These are phyloP conservation scores for Coemansia sp. DNA, from an alignment of 192 early-diverging fungal genomes.

Conservation along the genomic window DNA sequence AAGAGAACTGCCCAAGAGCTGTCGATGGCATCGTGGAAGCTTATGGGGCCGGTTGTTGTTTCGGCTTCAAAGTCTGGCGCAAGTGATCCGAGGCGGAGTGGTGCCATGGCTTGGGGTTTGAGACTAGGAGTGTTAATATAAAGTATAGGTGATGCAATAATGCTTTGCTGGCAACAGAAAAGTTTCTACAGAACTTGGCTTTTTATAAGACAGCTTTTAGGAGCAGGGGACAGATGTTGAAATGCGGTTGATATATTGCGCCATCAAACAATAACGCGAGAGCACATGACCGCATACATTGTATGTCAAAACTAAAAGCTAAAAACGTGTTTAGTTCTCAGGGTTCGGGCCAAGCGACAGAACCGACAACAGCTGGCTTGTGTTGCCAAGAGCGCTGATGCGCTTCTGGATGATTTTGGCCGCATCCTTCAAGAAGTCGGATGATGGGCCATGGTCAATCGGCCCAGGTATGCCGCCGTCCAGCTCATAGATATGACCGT, in stretches of 20 bases:
- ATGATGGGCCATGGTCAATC: constrained; percentile 75
- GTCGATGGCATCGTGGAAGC: constrained; percentile 87
- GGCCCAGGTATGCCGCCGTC: constrained; percentile 83
- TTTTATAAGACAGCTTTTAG: neutral
- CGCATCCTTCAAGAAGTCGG: constrained; percentile 57
- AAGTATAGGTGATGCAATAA: too few relatives aligned
- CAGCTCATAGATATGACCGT: constrained; percentile 81
- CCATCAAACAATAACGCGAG: neutral
- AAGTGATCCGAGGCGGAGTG: constrained; percentile 60
- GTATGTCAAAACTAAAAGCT: neutral
- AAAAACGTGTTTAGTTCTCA: neutral
- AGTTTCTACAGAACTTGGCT: too few relatives aligned
- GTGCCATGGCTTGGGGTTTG: constrained; percentile 31
- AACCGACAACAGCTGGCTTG: constrained; percentile 21
- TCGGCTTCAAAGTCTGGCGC: constrained; percentile 78
- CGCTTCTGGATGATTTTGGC: constrained; percentile 25
- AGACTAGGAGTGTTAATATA: neutral
- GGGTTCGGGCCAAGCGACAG: constrained; percentile 28
- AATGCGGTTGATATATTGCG: neutral
- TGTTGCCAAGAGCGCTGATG: constrained; percentile 18
- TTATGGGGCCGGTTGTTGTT: constrained; percentile 87
- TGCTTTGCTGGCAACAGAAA: too few relatives aligned
- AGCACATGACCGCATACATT: neutral
- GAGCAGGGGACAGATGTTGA: neutral
- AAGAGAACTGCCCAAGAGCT: constrained; percentile 94